Base-by-base conservation (phyloP, 2,329 filamentous ascomycete genomes). In the Fusarium succisae region DNA sequence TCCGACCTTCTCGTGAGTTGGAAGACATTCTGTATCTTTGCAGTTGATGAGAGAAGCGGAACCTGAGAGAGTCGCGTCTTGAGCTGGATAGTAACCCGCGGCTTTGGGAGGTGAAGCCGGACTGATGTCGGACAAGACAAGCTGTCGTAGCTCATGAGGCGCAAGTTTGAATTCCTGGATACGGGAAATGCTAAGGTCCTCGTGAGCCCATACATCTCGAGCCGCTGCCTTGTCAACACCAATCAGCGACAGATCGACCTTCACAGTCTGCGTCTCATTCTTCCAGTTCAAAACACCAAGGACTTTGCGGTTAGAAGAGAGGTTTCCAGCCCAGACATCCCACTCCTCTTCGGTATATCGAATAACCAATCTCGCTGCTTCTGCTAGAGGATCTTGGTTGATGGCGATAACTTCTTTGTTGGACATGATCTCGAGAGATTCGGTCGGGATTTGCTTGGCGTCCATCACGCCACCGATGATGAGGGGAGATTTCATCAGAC, bases 361-460 rank as follows among this genome's bases (percentile, higher is more conserved):
- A 9, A 86, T 80, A 3, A 85, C 78, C 3, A 91, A 80, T n/a
- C 82, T 82, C 1, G 88, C 87, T 50, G 88, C 87, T 60, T 85
- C 80, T 0, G 84, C 87, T 0, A 90, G 78, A 0, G 84, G 67
- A 73, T 91, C 89, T 72, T 91, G 89, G 73, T 91, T 91, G 75
- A 89, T 87, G 0, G 85, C 85, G 30, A 91, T 87, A 28, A 89
- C 84, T 62, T 89, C 88, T 32, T 83, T 81, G 78, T 90, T 90
- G 3, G 81, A 81, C 53, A 88, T 77, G 22, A 87, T 80, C 11
- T 79, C 79, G 20, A 88, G 75, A 0, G 86, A 87, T 2, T 79
- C 77, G 0, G 78, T 63, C 3, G 82, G 81, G 1, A 86, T 84
- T 7, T 83, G 63, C 0, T 76, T 75, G 17, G 81, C 77, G 32